Base-by-base conservation (phyloP, 805 yeast genomes). In the Pichia exigua region DNA sequence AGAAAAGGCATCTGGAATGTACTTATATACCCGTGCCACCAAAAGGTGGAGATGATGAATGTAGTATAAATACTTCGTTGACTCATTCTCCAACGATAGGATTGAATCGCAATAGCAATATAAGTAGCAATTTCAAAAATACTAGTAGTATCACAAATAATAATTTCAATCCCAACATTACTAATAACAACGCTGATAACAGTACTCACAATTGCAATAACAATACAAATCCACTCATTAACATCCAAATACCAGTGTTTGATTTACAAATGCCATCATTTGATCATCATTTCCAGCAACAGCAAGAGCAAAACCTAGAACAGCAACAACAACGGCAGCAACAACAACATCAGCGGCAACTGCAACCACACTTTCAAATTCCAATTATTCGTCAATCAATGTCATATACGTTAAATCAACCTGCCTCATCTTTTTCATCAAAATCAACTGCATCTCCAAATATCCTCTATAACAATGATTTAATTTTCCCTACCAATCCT, bases 1-100 rank as follows among this genome's bases (percentile, higher is more conserved):
- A 40, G 12, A 57, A 54, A 39, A 46, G 54, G 39, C 53, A 55
- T 18, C 40, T 57, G 12, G 41, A 42, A 8, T 57, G 60, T 20
- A 39, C 46, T 17, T 57, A 56, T 41, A 21, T 46, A 17, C 45
- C 46, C 11, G 43, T 44, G n/a, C 18, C 49, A 4, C 40, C 28
- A 17, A 35, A 35, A 17, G 2, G 11, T 35, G 11, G 9, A 2
- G 20, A 3, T 17, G 20, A n/a, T 35, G 20, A 7, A 2, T n/a
- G 20, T 17, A n/a, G n/a, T n/a, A 35, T 3, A 7, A 30, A 13
- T 30, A 15, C 11, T 30, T 30, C n/a, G 3, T 13, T 5, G 2
- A 15, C 12, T 13, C 15, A 30, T 4, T 30, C 13, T 30, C 13
- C 30, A 27, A 27, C 30, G 10, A 11, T 27, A 6, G 13, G 3